phyloP scores from a whole-genome alignment of 1,284 basidiomycete genomes.

The Takashimella koratensis region DNA sequence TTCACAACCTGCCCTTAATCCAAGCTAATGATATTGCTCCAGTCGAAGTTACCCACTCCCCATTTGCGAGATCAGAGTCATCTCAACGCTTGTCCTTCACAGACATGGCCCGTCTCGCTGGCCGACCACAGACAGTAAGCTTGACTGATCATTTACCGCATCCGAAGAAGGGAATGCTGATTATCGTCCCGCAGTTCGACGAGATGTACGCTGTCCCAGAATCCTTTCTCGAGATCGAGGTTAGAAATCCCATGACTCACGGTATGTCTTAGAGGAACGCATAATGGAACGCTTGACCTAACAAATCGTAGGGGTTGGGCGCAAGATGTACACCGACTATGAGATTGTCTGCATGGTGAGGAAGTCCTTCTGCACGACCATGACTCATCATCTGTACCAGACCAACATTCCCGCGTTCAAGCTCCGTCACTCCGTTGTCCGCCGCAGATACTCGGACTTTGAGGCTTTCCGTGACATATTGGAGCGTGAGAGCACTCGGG shows the following conservation, averaged over 20 bases:
- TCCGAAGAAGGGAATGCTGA: slow-evolving; percentile 5
- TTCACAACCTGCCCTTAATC: too few relatives aligned
- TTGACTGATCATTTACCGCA: slow-evolving; percentile 1
- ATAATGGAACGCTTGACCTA: slow-evolving; percentile 6
- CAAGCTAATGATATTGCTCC: too few relatives aligned
- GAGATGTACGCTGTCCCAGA: slow-evolving; percentile 98
- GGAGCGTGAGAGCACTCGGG: slow-evolving; percentile 91
- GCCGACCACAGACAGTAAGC: slow-evolving; percentile 77
- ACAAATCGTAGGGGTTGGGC: slow-evolving; percentile 67
- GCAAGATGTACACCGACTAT: slow-evolving; percentile 99
- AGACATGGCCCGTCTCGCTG: slow-evolving; percentile 60
- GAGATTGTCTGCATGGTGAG: slow-evolving; percentile 92
- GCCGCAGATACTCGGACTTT: slow-evolving; percentile 96
- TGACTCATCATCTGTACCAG: slow-evolving; percentile 48
- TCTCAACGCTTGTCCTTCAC: slow-evolving; percentile 58
- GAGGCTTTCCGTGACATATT: slow-evolving; percentile 98
- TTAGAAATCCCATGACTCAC: slow-evolving; percentile 93
- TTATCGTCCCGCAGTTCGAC: slow-evolving; percentile 64
- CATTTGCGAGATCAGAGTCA: slow-evolving; percentile 61
- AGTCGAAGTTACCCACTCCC: slow-evolving; percentile 56
- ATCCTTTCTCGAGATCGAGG: slow-evolving; percentile 97
- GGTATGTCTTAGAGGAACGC: slow-evolving; percentile 56
- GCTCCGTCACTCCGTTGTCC: slow-evolving; percentile 87
- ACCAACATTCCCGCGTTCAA: slow-evolving; percentile 99
- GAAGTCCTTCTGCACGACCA: not conserved